Evolutionary conservation across 2,329 filamentous ascomycete genomes (phyloP), one percentile per base, ranked within the genome.

Genomic region (Pseudopithomyces chartarum): DNA sequence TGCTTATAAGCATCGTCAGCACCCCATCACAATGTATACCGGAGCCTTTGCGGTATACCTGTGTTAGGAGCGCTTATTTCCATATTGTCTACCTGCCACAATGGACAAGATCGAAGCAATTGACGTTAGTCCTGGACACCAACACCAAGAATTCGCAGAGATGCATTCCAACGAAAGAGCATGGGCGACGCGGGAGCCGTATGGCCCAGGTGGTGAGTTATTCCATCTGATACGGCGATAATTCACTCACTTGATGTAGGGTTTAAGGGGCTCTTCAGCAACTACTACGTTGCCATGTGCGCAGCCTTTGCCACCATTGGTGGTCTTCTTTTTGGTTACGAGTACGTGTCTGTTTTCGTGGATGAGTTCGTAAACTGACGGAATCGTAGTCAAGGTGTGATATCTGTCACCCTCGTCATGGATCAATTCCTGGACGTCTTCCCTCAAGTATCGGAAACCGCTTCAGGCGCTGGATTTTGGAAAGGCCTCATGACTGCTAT

Each of bases 401-500:
- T 77, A 15, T 75, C 71, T 7, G 73, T 83, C 13, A 82, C 80
- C 17, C 68, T 84, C 7, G 80, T 82, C 36, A 84, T 84, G 81
- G 76, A 81, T 15, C 80, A 82, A 53, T 84, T 84, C 57, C 69
- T 82, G 3, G 69, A 73, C 0, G 72, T 73, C 1, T 83, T 83
- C 52, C 73, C 79, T 11, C 73, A 75, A 13, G 76, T 82, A 2
- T 74, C 77, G 0, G 71, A 75, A 17, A 69, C 68, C 6, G 73
- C 77, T 10, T 65, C 76, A 7, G 80, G 80, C 2, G 74, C 77
- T 2, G 79, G 79, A 4, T 79, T 79, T 61, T 77, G 73, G 70
- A 79, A 78, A 57, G 78, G 78, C 15, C 60, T 79, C 6, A 69
- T 84, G 73, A 84, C 82, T 8, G 82, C 82, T 3, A 84, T 84